phyloP scores from a whole-genome alignment of 352 stramenopile genomes.

The Globisporangium camurandrum region DNA sequence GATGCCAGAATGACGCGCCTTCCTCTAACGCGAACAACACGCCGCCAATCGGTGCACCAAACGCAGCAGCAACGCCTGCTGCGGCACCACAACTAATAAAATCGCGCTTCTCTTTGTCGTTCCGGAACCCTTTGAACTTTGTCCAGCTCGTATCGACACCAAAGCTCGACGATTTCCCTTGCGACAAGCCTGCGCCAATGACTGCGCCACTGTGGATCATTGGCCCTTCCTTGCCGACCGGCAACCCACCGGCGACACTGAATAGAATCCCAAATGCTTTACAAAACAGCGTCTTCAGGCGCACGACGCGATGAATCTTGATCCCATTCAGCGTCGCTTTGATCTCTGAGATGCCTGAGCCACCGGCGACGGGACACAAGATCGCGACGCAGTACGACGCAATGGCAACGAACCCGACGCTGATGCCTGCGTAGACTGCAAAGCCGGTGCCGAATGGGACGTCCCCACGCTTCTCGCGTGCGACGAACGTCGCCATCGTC shows the following conservation, averaged over 20 bases:
- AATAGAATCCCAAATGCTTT: constrained; percentile 92
- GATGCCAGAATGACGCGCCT: constrained; percentile 96
- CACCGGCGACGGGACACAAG: constrained; percentile 91
- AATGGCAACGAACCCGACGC: constrained; percentile 89
- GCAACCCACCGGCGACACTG: constrained; percentile 63
- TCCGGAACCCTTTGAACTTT: constrained; percentile 91
- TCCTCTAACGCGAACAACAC: constrained; percentile 98
- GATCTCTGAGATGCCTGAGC: constrained; percentile 97
- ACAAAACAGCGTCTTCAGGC: constrained; percentile 93
- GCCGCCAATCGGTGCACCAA: constrained; percentile 96
- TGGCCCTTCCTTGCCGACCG: constrained; percentile 85
- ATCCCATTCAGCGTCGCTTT: constrained; percentile 98
- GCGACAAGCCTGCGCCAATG: constrained; percentile 92
- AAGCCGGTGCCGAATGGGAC: constrained; percentile 73
- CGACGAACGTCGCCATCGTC: constrained; percentile 84
- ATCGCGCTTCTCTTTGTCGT: constrained; percentile 94
- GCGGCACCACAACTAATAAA: constrained; percentile 97
- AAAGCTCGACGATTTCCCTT: constrained; percentile 87
- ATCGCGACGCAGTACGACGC: constrained; percentile 89
- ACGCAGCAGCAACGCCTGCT: constrained; percentile 95
- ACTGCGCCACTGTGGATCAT: constrained; percentile 89
- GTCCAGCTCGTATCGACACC: constrained; percentile 85
- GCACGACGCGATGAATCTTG: constrained; percentile 94
- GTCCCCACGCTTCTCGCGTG: constrained; percentile 34
- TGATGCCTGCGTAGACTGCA: constrained; percentile 87